These are phyloP conservation scores for Capsicum pubescens DNA, from an alignment of 257 asterid species.

Conservation along the genomic window DNA sequence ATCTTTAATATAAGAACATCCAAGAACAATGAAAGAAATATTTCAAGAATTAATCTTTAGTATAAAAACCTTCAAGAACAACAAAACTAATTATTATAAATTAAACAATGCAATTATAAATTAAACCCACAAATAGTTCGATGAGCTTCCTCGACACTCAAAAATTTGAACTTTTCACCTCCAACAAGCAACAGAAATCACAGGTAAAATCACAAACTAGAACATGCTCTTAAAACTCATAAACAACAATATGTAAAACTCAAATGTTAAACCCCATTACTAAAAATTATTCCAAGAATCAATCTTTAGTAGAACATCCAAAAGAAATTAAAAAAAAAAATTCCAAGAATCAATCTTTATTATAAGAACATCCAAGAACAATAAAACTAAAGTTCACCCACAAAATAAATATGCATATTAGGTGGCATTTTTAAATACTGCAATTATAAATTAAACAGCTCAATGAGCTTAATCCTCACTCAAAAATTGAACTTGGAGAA, in stretches of 20 bases:
- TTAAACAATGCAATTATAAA: not conserved
- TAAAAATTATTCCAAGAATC: too few relatives aligned
- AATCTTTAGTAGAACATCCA: too few relatives aligned
- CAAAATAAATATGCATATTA: not conserved
- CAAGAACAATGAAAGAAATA: too few relatives aligned
- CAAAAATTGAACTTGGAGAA: slow-evolving; percentile 25
- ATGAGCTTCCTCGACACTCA: slow-evolving; percentile 24
- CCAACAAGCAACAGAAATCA: too few relatives aligned
- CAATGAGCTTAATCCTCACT: slow-evolving; percentile 26
- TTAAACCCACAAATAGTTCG: not conserved
- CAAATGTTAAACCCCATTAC: too few relatives aligned
- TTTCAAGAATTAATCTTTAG: not conserved
- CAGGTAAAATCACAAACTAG: too few relatives aligned
- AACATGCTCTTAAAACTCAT: too few relatives aligned
- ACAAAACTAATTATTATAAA: not conserved
- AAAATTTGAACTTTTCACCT: not conserved
- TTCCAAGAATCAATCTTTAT: not conserved
- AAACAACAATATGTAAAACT: too few relatives aligned
- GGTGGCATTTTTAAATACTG: too few relatives aligned
- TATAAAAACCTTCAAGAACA: not conserved
- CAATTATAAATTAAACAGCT: not conserved
- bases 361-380: not conserved
- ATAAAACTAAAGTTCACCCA: not conserved
- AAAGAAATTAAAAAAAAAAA: too few relatives aligned
- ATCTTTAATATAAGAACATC: too few relatives aligned